Conservation (phyloP, 441 rosid genomes). For the Syzygium syzygioides region DNA sequence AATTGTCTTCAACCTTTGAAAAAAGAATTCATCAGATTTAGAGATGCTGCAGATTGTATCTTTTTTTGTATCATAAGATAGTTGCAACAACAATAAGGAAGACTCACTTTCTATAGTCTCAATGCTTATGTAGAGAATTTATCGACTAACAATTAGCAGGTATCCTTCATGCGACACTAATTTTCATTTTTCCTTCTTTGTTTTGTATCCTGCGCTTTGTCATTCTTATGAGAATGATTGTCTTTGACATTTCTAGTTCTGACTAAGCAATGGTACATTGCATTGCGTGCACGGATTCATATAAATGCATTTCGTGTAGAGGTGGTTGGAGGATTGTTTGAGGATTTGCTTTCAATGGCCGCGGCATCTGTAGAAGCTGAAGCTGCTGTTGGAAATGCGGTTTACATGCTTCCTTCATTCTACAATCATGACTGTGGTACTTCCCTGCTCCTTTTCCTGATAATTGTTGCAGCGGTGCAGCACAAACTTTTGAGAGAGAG, state of each 20-base stretch:
- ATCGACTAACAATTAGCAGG: not conserved
- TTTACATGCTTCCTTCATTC: constrained; percentile 83
- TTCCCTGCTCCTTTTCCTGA: not conserved
- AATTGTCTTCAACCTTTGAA: too few relatives aligned
- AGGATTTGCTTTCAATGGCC: constrained; percentile 72
- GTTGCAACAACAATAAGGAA: not conserved
- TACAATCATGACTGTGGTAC: constrained; percentile 79
- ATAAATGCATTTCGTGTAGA: constrained; percentile 83
- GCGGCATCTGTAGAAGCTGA: constrained; percentile 74
- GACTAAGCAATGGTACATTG: constrained; percentile 65
- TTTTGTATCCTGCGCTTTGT: constrained; percentile 8
- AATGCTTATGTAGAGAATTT: not conserved
- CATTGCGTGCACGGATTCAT: constrained; percentile 59
- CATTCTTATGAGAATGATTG: constrained; percentile 4
- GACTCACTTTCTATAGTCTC: not conserved
- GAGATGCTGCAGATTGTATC: too few relatives aligned
- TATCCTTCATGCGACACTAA: constrained; percentile 35
- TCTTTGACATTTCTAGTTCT: constrained; percentile 62
- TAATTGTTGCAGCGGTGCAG: not conserved
- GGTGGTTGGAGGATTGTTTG: constrained; percentile 56
- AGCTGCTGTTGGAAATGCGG: constrained; percentile 77
- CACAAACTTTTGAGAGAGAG: not conserved
- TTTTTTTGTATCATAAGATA: not conserved
- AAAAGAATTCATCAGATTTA: too few relatives aligned
- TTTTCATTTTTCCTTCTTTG: not conserved